Evolutionary conservation across 2,329 filamentous ascomycete genomes (phyloP).

Genomic region (Cadophora malorum): DNA sequence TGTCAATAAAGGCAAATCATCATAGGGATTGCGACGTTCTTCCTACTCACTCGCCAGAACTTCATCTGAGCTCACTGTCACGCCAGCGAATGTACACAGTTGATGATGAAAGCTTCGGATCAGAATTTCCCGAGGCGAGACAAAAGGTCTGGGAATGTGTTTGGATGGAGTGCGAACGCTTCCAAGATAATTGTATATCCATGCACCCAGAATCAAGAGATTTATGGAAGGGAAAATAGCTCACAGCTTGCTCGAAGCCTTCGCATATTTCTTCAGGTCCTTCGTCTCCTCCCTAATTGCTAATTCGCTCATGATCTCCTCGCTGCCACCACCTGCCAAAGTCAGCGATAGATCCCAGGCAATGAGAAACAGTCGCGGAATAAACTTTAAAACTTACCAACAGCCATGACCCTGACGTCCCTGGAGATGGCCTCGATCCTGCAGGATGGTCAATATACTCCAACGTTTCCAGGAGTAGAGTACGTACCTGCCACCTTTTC

Average conservation of each 20-base stretch:
- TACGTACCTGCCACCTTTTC: constrained; percentile 51
- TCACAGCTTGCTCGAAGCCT: constrained; percentile 34
- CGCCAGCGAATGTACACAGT: no score
- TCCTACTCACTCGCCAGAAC: no score
- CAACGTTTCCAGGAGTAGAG: background rate
- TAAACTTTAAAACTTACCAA: constrained; percentile 42
- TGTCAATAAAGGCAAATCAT: background rate
- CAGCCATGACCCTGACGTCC: constrained; percentile 55
- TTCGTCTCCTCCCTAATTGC: constrained; percentile 44
- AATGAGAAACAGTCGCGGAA: background rate
- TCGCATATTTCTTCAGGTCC: constrained; percentile 39
- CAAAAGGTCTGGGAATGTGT: background rate
- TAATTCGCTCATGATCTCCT: constrained; percentile 45
- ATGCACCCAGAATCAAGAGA: background rate
- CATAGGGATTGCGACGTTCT: no score
- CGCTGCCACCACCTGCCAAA: constrained; percentile 43
- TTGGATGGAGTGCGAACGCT: background rate
- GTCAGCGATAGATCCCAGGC: constrained; percentile 17
- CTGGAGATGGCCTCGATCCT: constrained; percentile 60
- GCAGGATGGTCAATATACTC: constrained; percentile 29
- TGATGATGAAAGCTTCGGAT: background rate
- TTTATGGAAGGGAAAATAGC: background rate
- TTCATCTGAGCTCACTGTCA: no score
- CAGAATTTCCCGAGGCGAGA: background rate
- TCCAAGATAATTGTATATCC: background rate